Evolutionary conservation across 202 grass and related monocot genomes (phyloP), one percentile per base, ranked within the genome.

Genomic region (Carex arenaria): DNA sequence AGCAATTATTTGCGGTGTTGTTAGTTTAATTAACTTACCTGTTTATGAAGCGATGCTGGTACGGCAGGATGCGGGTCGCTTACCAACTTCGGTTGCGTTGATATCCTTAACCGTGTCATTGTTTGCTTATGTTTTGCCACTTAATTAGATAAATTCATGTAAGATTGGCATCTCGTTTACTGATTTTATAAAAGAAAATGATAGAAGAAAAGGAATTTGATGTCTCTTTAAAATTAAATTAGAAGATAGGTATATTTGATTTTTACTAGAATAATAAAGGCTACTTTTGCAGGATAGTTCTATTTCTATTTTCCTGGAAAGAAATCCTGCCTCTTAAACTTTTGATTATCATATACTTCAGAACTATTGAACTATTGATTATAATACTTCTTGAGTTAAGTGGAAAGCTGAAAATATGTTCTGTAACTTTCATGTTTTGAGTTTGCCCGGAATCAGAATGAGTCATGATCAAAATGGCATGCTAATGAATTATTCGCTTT

Each of bases 41-140:
- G 40, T 86, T 68, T 89, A 85, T 52, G 79, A 83, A 72, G 84
- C 87, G 34, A 89, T 89, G 87, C 68, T 89, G 14, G 60, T 85
- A 17, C 12, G 87, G 60, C 80, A 59, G 20, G 78, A 85, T 82
- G 83, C 56, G 11, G 83, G 87, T 1, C 34, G 79, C 47, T 78
- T 89, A 60, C 79, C 87, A 3, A 71, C 42, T 22, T 82, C 83
- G 2, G 30, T 78, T 20, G 55, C 77, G 1, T 67, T 89, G 51
- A 67, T 60, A 32, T 85, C 87, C 7, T 45, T 82, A 20, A 70
- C 72, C 10, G 26, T 89, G 4, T 57, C 78, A 66, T 75, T 78
- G 6, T 28, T 85, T 60, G 83, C 78, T 59, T 77, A 23, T 61
- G n/a, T 78, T 20, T 20, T 85, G 54, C 87, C 87, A 47, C 11